Evolutionary conservation across 805 yeast genomes (phyloP), one percentile per base, ranked within the genome.

Genomic region (Metschnikowia cubensis): DNA sequence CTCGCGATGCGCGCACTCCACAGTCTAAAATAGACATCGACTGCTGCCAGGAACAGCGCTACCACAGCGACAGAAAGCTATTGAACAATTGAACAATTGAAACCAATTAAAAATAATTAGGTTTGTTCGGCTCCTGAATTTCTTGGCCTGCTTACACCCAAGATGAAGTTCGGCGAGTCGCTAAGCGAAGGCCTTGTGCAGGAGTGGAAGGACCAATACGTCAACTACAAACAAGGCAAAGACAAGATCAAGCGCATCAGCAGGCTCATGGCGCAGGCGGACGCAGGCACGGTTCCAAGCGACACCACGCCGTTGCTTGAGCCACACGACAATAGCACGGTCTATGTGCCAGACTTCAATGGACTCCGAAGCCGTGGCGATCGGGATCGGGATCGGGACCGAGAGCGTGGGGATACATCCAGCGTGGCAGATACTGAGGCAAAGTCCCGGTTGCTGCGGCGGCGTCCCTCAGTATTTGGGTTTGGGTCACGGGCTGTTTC

Each of bases 151-250:
- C 29, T 8, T 25, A 25, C 4, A 25, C 8, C 29, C 18, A n/a
- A 13, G 6, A 85, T 85, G 91, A 84, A 85, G 68, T 85, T 85
- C 62, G 85, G 84, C 11, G 85, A 82, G 54, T 81, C 86, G 21
- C 70, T 85, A 50, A 79, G 76, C 55, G 85, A 84, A 45, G 84
- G 84, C 50, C 75, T 82, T 35, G 86, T 87, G 49, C 96, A 97
- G 4, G 96, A 87, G 60, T 91, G 97, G 97, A 83, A 81, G 60
- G 84, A 82, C 48, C 83, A 84, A 60, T 91, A 91, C 62, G 74
- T 91, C 33, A 86, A 88, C 60, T 85, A 85, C 63, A 82, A 83
- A 57, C 63, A 67, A 10, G 86, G 87, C 38, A 82, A 82, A 61
- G 77, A 79, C 61, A 62, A 74, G 37, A 76, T 82, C 48, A 76